Base-by-base conservation (phyloP, 805 yeast genomes). In the Yamadazyma endophytica region DNA sequence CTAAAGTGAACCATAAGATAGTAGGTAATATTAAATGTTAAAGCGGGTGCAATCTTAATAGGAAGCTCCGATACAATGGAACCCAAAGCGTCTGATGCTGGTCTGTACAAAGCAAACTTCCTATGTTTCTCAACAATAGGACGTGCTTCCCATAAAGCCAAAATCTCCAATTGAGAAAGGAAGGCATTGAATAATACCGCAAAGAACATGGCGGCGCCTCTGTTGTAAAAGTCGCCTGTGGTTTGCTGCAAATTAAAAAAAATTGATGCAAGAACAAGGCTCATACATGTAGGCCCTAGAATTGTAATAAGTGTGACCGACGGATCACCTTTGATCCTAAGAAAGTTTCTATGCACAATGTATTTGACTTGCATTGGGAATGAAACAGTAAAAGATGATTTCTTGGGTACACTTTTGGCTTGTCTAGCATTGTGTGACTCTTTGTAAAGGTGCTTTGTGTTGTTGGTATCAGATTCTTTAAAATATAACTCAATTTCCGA, bases 41-140 rank as follows among this genome's bases (percentile, higher is more conserved):
- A 34, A 4, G 64, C 53, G 54, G 52, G 53, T 14, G 44, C 35
- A 5, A 63, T 38, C 54, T 82, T 82, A 33, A 75, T 64, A 3
- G 90, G 89, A 37, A 83, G 53, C 30, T 76, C 80, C 3, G 84
- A 69, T 4, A 80, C 37, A 27, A 77, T 62, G 4, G 76, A 62
- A 0, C 86, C 79, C 4, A 83, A 43, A 1, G 86, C 82, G 47
- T 82, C 90, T 3, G 85, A 77, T 9, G 86, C 70, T 3, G 89
- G 88, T 36, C 78, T 77, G 51, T 81, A 85, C 36, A 83, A 68
- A 0, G 86, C 77, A 44, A 79, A 84, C 29, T 71, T 69, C 47
- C 79, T 77, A 50, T 84, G 94, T 48, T 84, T 83, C 44, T 72
- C 73, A 17, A 81, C 69, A 40, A 84, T 75, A 17, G 81, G 76